Conservation (phyloP, 805 yeast species). For the Debaryomyces tyrocola region DNA sequence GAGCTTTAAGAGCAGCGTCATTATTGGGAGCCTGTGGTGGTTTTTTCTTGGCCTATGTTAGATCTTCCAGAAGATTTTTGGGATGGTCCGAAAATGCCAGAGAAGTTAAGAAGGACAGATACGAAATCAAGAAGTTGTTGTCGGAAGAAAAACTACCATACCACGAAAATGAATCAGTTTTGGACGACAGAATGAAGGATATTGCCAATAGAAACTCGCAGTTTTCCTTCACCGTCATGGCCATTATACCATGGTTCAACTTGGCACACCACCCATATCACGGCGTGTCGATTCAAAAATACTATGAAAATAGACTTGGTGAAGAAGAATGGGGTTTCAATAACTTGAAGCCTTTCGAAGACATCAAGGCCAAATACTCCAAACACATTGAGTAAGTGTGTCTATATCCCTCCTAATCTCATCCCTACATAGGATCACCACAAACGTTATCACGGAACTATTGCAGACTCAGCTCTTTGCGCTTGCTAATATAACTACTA, state of each 20-base stretch:
- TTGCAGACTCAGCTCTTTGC: too few species aligned
- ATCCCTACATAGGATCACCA: too few species aligned
- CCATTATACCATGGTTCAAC: slow-evolving; percentile 80
- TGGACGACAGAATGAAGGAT: slow-evolving; percentile 70
- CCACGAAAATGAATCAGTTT: slow-evolving; percentile 52
- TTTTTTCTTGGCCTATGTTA: slow-evolving; percentile 66
- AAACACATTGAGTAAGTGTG: slow-evolving; percentile 22
- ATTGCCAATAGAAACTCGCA: slow-evolving; percentile 77
- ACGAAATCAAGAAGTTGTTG: slow-evolving; percentile 65
- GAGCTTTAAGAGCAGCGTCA: slow-evolving; percentile 58
- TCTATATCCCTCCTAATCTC: too few species aligned
- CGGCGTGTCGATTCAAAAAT: slow-evolving; percentile 67
- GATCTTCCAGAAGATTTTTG: slow-evolving; percentile 70
- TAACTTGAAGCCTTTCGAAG: slow-evolving; percentile 49
- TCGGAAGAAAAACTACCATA: slow-evolving; percentile 67
- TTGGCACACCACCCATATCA: slow-evolving; percentile 79
- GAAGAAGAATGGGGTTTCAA: slow-evolving; percentile 58
- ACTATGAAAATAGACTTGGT: slow-evolving; percentile 56
- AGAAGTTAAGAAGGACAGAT: slow-evolving; percentile 73
- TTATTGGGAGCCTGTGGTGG: slow-evolving; percentile 72
- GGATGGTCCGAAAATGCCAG: slow-evolving; percentile 72
- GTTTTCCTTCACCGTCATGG: slow-evolving; percentile 59
- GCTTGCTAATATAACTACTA: too few species aligned
- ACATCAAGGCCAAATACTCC: slow-evolving; percentile 40
- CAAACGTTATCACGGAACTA: too few species aligned